Conservation (phyloP, 2,329 filamentous ascomycete species). For the Westerdykella aurantiaca region DNA sequence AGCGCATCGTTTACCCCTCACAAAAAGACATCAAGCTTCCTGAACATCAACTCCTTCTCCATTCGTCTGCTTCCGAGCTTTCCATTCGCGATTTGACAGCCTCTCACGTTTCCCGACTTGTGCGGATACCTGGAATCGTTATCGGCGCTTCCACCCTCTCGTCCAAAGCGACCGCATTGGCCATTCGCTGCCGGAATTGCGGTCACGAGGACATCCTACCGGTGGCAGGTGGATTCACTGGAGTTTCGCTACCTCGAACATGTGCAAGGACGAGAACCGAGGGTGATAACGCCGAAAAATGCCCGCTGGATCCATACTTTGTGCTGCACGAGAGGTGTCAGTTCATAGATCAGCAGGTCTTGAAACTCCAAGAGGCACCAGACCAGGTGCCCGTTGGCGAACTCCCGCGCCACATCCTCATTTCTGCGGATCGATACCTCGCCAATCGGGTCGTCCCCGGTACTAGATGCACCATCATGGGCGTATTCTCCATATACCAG, state of each 20-base stretch:
- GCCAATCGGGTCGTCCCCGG: constrained; percentile 95
- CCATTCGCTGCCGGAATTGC: constrained; percentile 86
- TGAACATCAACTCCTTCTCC: constrained; percentile 88
- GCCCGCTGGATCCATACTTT: constrained; percentile 91
- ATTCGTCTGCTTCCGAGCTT: constrained; percentile 83
- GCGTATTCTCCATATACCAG: constrained; percentile 97
- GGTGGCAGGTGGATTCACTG: constrained; percentile 79
- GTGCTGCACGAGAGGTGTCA: constrained; percentile 89
- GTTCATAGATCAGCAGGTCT: constrained; percentile 96
- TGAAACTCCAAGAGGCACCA: constrained; percentile 95
- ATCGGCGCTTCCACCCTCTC: constrained; percentile 96
- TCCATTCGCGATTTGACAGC: constrained; percentile 93
- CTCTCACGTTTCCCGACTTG: constrained; percentile 86
- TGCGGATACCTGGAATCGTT: constrained; percentile 93
- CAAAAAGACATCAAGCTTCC: constrained; percentile 64
- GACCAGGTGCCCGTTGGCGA: constrained; percentile 97
- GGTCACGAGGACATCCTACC: constrained; percentile 63
- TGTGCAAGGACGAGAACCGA: constrained; percentile 62
- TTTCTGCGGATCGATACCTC: constrained; percentile 93
- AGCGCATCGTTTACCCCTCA: constrained; percentile 84
- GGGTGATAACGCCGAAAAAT: constrained; percentile 66
- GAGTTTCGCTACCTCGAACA: constrained; percentile 73
- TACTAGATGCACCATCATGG: constrained; percentile 90
- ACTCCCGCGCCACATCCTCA: constrained; percentile 85
- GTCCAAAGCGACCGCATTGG: constrained; percentile 83